Conservation (phyloP, 495 filamentous ascomycete species). For the Tuber aestivum region DNA sequence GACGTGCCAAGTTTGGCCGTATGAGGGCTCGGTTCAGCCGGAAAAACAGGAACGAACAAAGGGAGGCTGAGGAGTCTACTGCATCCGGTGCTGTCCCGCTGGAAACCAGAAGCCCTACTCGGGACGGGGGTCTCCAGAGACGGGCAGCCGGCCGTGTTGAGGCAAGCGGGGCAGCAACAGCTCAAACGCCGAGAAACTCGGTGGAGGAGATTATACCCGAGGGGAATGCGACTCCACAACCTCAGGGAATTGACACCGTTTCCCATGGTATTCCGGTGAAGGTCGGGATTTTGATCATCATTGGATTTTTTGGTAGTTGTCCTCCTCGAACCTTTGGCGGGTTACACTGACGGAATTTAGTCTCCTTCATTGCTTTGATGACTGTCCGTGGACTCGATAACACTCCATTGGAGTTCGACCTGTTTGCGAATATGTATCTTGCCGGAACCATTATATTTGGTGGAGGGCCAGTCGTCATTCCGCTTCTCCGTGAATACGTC, state of each 20-base stretch:
- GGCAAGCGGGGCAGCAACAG: neutral
- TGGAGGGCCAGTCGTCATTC: constrained; percentile 80
- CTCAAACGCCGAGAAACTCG: neutral
- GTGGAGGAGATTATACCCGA: neutral
- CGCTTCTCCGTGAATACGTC: constrained; percentile 70
- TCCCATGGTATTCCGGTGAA: constrained; percentile 36
- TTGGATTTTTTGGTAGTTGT: constrained; percentile 51
- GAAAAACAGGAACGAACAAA: constrained; percentile 13
- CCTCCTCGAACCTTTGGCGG: neutral
- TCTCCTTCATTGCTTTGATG: constrained; percentile 58
- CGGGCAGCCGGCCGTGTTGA: neutral
- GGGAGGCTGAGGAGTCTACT: constrained; percentile 14
- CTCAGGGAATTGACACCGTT: constrained; percentile 17
- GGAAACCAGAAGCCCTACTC: constrained; percentile 7
- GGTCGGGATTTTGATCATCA: constrained; percentile 41
- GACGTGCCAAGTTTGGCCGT: constrained; percentile 46
- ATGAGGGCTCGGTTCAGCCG: constrained; percentile 22
- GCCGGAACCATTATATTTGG: constrained; percentile 88
- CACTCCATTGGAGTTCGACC: constrained; percentile 51
- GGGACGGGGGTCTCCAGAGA: constrained; percentile 4
- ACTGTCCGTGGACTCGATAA: constrained; percentile 51
- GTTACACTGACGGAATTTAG: neutral
- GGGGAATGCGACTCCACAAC: neutral
- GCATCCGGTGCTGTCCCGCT: constrained; percentile 3
- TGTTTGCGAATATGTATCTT: constrained; percentile 78